Base-by-base conservation (phyloP, 1,139 yeast species). In the Taiozyma onychis region DNA sequence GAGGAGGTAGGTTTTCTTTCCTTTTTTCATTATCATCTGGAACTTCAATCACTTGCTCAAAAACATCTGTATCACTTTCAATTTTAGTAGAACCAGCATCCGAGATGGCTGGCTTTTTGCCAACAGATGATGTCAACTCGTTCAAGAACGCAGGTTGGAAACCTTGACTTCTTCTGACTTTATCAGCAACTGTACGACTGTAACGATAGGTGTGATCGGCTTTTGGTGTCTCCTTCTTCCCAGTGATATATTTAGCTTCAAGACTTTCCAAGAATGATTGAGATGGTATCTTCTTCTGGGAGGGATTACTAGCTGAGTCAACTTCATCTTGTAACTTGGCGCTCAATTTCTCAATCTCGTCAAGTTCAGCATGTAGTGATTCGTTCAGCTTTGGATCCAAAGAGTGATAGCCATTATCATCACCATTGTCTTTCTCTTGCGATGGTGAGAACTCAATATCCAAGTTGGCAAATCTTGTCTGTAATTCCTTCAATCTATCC, bases 401-500 rank as follows among this genome's bases (percentile, higher is more conserved):
- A 2, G 65, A 56, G 5, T 53, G 62, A 43, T 60, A 60, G 4
- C 41, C 47, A 4, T 13, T 10, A 4, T 37, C 47, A 4, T 16
- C 10, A 8, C 42, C 26, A 6, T 18, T 2, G 3, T 34, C 28
- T 3, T 41, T 50, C 4, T 48, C 51, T 22, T 35, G 44, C 7
- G 39, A 27, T 11, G 48, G 44, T 2, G 54, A 26, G 55, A 83
- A 83, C 58, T 78, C 81, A 50, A 83, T 74, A 54, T 82, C 81
- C 61, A 85, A 76, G 54, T 79, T 81, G 51, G 80, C 73, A 66
- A 84, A 82, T 51, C 78, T 75, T 32, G 71, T 70, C 59, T 85
- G 88, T 49, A 86, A 69, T 57, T 82, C 86, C 41, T 78, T 74
- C 52, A 86, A 71, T 57, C 93, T 73, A 51, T 83, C 86, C 74